A percentile compares a stretch with the other conserved stretches of the same genome.
Conservation (phyloP, 2,329 filamentous ascomycete species). For the Coniochaeta ligniaria region DNA sequence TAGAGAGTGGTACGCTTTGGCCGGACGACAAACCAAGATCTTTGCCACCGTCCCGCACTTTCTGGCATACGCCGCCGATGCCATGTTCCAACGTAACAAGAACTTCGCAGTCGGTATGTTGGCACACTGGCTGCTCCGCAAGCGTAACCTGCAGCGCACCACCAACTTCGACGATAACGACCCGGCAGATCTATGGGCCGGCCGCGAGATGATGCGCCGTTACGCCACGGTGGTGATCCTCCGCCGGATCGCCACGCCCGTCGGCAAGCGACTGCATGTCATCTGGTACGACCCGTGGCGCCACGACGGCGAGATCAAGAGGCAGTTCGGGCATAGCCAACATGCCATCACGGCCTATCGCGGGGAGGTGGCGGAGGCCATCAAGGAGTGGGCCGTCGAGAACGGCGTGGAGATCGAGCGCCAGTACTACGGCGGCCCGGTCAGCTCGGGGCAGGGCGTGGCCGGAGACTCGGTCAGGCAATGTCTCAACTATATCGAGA, state of each 20-base stretch:
- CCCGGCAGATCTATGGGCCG: not conserved
- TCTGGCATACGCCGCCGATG: not conserved
- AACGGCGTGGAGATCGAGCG: not conserved
- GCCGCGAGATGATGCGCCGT: not conserved
- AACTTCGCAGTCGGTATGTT: not conserved
- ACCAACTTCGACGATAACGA: not conserved
- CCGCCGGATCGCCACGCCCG: not conserved
- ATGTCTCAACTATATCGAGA: not conserved
- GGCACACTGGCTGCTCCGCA: not conserved
- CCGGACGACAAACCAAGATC: not conserved
- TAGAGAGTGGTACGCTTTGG: not conserved
- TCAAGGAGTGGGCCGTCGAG: not conserved
- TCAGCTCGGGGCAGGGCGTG: not conserved
- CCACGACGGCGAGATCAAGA: not conserved
- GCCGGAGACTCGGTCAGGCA: not conserved
- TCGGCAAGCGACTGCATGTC: not conserved
- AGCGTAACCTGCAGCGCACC: not conserved
- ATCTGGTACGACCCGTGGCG: not conserved
- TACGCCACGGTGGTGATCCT: not conserved
- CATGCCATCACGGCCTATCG: no score
- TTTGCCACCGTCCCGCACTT: not conserved
- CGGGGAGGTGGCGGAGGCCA: not conserved
- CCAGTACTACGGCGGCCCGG: not conserved
- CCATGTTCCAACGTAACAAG: not conserved
- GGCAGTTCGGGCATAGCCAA: not conserved